Percentiles rank a stretch among this genome's conserved stretches.
Evolutionary conservation across 2,329 filamentous ascomycete genomes (phyloP).

Genomic region (Xenosphaeropsis pyriputrescens): DNA sequence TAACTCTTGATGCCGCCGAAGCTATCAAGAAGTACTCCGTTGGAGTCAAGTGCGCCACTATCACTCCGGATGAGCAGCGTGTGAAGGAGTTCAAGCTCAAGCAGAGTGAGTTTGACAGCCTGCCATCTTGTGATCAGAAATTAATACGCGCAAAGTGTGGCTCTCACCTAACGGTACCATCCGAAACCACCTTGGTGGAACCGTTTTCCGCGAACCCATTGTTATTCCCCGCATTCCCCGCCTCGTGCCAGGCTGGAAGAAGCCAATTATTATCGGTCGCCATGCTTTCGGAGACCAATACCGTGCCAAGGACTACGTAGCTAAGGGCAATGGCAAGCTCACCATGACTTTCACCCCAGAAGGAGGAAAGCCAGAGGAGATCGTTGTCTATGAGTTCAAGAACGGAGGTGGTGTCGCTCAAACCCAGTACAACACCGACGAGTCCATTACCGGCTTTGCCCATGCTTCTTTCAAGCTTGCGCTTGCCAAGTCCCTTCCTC

Average conservation of each 20-base stretch:
- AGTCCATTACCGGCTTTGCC: constrained; percentile 88
- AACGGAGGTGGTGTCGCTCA: constrained; percentile 77
- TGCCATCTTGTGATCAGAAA: background rate
- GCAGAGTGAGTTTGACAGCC: constrained; percentile 54
- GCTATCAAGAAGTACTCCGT: constrained; percentile 99
- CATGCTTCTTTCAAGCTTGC: constrained; percentile 96
- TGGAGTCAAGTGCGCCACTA: constrained; percentile 98
- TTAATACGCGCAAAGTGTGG: constrained; percentile 56
- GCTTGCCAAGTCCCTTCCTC: constrained; percentile 69
- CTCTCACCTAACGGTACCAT: constrained; percentile 90
- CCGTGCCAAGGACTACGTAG: constrained; percentile 83
- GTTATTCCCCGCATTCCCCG: constrained; percentile 88
- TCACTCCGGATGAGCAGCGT: constrained; percentile 92
- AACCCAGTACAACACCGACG: constrained; percentile 97
- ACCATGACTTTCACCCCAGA: constrained; percentile 90
- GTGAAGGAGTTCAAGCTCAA: constrained; percentile 98
- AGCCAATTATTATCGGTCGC: constrained; percentile 97
- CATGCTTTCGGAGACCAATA: constrained; percentile 99
- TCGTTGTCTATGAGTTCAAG: constrained; percentile 86
- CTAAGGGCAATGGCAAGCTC: constrained; percentile 71
- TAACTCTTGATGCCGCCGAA: constrained; percentile 88
- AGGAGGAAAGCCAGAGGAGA: constrained; percentile 65
- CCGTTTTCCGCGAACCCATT: constrained; percentile 97
- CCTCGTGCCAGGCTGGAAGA: constrained; percentile 93
- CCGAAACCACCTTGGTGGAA: constrained; percentile 67